phyloP scores from a whole-genome alignment of 345 rosid genomes.

The Turritis glabra region DNA sequence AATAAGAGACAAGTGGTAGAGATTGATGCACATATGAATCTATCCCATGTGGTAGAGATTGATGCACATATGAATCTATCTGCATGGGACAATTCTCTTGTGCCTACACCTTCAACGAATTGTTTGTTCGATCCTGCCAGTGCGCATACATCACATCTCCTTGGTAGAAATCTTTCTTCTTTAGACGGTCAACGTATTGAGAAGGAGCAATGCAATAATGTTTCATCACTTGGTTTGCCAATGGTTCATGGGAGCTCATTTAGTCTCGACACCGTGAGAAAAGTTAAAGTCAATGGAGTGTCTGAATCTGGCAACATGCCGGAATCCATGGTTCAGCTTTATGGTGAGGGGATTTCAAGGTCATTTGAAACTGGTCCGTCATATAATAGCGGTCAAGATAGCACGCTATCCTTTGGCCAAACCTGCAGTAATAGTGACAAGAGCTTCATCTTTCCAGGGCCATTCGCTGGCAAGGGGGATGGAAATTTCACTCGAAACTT shows the following conservation, averaged over 20 bases:
- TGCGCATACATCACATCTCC: constrained; percentile 45
- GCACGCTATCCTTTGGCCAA: constrained; percentile 4
- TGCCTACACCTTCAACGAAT: constrained; percentile 51
- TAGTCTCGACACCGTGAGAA: constrained; percentile 53
- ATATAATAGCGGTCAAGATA: constrained; percentile 6
- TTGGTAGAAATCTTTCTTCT: constrained; percentile 42
- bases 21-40: constrained; percentile 42
- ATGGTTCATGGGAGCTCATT: constrained; percentile 54
- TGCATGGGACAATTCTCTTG: constrained; percentile 55
- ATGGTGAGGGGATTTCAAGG: constrained; percentile 12
- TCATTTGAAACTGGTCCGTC: constrained; percentile 18
- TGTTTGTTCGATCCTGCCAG: constrained; percentile 57
- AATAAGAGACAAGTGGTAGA: constrained; percentile 68
- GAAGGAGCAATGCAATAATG: constrained; percentile 41
- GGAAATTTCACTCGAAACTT: constrained; percentile 45
- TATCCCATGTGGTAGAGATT: constrained; percentile 48
- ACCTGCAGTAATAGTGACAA: constrained; percentile 13
- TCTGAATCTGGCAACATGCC: constrained; percentile 46
- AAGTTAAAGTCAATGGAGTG: constrained; percentile 55
- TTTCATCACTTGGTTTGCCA: constrained; percentile 49
- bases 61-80: constrained; percentile 44
- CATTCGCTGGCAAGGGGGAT: constrained; percentile 32
- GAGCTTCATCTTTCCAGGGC: constrained; percentile 19
- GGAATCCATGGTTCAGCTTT: constrained; percentile 35
- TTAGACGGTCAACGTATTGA: constrained; percentile 22